Base-by-base conservation (phyloP, 345 rosid species). In the Dimocarpus longan region DNA sequence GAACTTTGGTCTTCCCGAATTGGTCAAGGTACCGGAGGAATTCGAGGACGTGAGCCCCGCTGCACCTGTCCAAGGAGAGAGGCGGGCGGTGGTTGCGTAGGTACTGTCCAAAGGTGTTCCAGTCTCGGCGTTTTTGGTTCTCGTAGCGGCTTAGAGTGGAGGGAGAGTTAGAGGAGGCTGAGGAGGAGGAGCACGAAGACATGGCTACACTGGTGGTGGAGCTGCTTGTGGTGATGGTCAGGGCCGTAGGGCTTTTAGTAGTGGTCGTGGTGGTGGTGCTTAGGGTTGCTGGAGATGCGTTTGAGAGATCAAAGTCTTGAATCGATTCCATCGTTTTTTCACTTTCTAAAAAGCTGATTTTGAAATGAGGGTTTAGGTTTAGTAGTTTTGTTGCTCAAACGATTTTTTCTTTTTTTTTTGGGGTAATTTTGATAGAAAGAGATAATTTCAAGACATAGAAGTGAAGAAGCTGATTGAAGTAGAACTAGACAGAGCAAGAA, bases 51-150 rank as follows among this genome's bases (percentile, higher is more conserved):
- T 95, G 96, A 71, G 98, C 98, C 22, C 98, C 97, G 71, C 98
- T 95, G 83, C 98, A 95, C n/a, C 97, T 88, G 66, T 91, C 83
- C 22, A 95, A 93, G 5, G 91, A 86, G 44, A 95, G 93, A 9
- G 98, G 98, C 0, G 98, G 98, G n/a, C 98, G 84, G 84, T 95
- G 98, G 88, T 93, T 95, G 57, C 96, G 85, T 56, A 95, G 93
- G 82, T 95, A 95, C 80, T 95, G 97, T 15, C 98, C 97, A 32
- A 95, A 95, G 70, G 97, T 93, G 90, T 91, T 95, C 98, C 98
- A 95, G 82, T 95, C 98, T 65, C 98, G 85, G 68, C 98, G 87
- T 89, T 95, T 95, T 76, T 95, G 98, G 87, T 93, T 95, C 92
- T 95, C 98, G 24, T 95, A 95, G 78, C 98, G 90, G 81, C 97